Percentiles rank a stretch among this genome's conserved stretches.
Conservation (phyloP, 306 rosid species). For the Lupinus albus region DNA sequence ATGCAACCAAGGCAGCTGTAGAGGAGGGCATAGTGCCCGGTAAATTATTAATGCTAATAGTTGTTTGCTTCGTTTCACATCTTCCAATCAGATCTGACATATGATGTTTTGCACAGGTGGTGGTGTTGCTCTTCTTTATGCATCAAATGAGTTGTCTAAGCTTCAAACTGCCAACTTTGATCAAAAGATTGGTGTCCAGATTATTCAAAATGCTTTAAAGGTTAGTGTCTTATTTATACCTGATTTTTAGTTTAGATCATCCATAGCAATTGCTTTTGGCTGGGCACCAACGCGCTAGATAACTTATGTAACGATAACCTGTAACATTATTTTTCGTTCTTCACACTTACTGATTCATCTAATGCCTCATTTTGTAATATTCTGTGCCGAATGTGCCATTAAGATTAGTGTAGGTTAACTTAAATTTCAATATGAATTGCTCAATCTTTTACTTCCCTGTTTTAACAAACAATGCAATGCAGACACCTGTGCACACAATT, state of each 20-base stretch:
- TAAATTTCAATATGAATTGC: not conserved
- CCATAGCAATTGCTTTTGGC: not conserved
- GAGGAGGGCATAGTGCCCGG: constrained; percentile 97
- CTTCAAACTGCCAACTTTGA: constrained; percentile 87
- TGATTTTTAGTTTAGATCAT: not conserved
- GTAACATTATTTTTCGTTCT: not conserved
- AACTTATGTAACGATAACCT: not conserved
- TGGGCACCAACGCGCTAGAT: not conserved
- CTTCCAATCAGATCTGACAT: not conserved
- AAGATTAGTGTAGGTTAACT: not conserved
- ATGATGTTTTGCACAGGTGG: constrained; percentile 56
- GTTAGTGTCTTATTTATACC: constrained; percentile 38
- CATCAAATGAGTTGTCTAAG: constrained; percentile 79
- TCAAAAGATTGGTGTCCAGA: constrained; percentile 95
- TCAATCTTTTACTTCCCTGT: not conserved
- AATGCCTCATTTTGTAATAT: constrained; percentile 18
- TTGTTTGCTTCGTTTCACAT: constrained; percentile 1
- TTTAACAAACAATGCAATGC: constrained; percentile 32
- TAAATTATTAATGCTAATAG: constrained; percentile 17
- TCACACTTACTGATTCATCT: not conserved
- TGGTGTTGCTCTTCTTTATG: constrained; percentile 95
- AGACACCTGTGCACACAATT: constrained; percentile 95
- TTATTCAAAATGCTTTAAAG: constrained; percentile 92
- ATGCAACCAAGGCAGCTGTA: constrained; percentile 97
- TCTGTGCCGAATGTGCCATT: not conserved